A percentile compares a stretch with the other conserved stretches of the same genome.
Evolutionary conservation across 2,329 filamentous ascomycete species (phyloP).

Genomic region (Pseudocercospora musae): DNA sequence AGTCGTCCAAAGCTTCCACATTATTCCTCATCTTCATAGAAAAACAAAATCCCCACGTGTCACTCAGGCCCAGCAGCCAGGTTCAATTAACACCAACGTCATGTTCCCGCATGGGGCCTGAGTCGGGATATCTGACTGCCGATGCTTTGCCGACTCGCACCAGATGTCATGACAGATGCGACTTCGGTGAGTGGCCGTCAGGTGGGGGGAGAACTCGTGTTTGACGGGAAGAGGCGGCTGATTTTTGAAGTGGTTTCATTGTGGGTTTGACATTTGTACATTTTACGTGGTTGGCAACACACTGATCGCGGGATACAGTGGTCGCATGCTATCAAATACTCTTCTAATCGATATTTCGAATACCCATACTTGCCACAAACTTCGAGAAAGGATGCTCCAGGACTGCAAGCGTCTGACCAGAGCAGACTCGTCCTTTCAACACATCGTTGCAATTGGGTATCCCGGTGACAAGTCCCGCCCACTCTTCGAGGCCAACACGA

Average conservation of each 20-base stretch:
- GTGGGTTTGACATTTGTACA: not conserved
- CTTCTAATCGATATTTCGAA: not conserved
- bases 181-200: not conserved
- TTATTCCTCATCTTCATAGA: not conserved
- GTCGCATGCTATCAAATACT: not conserved
- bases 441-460: slow-evolving; percentile 11
- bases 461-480: slow-evolving; percentile 1
- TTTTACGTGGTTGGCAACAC: not conserved
- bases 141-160: too few relatives aligned
- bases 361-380: not conserved
- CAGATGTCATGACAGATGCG: not conserved
- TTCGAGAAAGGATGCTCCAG: slow-evolving; percentile 5
- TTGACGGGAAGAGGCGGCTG: not conserved
- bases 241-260: not conserved
- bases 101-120: not conserved
- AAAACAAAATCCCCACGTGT: not conserved
- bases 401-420: slow-evolving; percentile 15
- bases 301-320: not conserved
- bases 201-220: not conserved
- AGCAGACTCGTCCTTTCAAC: slow-evolving; percentile 18
- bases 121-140: not conserved
- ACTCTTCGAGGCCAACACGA: not conserved
- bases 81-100: not conserved
- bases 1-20: not conserved
- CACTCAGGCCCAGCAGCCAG: not conserved